A percentile compares a stretch with the other conserved stretches of the same genome.
These are phyloP conservation scores for Colletotrichum brevisporum DNA, from an alignment of 2,329 filamentous ascomycete species.

Conservation along the genomic window DNA sequence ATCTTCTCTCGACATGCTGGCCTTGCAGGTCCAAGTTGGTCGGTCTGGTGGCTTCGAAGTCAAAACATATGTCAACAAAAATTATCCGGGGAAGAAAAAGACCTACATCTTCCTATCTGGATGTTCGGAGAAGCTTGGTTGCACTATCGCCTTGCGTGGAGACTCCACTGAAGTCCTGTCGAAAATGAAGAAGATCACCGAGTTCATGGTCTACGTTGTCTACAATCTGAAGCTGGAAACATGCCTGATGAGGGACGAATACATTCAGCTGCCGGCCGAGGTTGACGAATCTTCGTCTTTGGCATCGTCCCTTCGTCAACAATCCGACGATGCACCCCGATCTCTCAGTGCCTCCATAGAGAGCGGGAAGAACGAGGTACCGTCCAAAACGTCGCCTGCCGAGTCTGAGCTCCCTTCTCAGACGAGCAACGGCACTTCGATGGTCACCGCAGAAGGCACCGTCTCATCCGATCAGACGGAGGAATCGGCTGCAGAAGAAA, in stretches of 20 bases:
- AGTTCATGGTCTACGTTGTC: conserved; percentile 99
- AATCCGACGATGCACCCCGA: conserved; percentile 53
- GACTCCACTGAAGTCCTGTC: conserved; percentile 79
- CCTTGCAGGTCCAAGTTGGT: conserved; percentile 82
- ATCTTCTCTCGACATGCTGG: conserved; percentile 94
- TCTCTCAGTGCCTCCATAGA: conserved; percentile 48
- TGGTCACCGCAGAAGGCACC: conserved; percentile 45
- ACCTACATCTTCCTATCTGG: conserved; percentile 97
- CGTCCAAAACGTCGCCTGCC: conserved; percentile 51
- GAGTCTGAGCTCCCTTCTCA: conserved; percentile 50
- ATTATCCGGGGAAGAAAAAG: conserved; percentile 82
- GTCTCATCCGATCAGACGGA: conserved; percentile 46
- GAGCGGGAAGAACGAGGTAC: conserved; percentile 48
- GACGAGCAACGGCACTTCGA: conserved; percentile 33
- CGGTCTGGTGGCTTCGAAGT: conserved; percentile 91
- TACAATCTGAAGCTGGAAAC: conserved; percentile 98
- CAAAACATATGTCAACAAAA: conserved; percentile 90
- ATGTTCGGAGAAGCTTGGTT: conserved; percentile 89
- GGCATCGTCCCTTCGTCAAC: conserved; percentile 49
- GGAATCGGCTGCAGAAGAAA: conserved; percentile 44
- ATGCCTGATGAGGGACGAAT: conserved; percentile 93
- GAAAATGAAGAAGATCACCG: conserved; percentile 91
- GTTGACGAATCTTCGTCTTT: conserved; percentile 54
- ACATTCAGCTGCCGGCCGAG: conserved; percentile 82
- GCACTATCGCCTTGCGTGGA: conserved; percentile 92